A percentile compares a stretch with the other conserved stretches of the same genome.
Conservation (phyloP, 2,329 filamentous ascomycete species). For the Pseudofabraea citricarpa region DNA sequence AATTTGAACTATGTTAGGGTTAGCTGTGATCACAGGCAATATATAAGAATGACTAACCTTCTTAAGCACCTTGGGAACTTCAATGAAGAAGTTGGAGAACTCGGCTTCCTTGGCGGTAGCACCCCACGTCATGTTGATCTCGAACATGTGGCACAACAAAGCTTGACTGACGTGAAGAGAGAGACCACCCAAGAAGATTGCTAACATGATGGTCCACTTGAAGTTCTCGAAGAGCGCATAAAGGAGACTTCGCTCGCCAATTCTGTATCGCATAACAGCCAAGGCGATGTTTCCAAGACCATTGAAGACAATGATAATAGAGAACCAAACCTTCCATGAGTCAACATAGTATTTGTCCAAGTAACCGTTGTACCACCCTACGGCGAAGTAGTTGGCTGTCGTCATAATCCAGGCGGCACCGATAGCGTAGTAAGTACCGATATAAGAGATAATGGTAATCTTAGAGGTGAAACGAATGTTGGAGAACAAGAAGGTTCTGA, state of each 20-base stretch:
- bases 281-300: slow-evolving; percentile 68
- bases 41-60: slow-evolving; percentile 54
- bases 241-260: slow-evolving; percentile 57
- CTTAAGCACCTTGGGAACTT: slow-evolving; percentile 73
- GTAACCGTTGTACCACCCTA: slow-evolving; percentile 72
- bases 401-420: slow-evolving; percentile 73
- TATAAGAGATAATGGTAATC: slow-evolving; percentile 71
- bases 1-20: slow-evolving; percentile 57
- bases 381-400: slow-evolving; percentile 67
- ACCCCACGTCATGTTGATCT: slow-evolving; percentile 83
- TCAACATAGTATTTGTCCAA: slow-evolving; percentile 78
- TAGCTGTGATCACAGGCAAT: slow-evolving; percentile 19
- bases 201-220: slow-evolving; percentile 70
- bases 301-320: slow-evolving; percentile 74
- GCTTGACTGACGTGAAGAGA: slow-evolving; percentile 78
- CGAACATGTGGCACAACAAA: slow-evolving; percentile 76
- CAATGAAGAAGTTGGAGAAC: slow-evolving; percentile 79
- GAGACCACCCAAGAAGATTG: slow-evolving; percentile 78
- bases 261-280: slow-evolving; percentile 68
- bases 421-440: slow-evolving; percentile 77
- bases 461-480: slow-evolving; percentile 73
- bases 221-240: slow-evolving; percentile 58
- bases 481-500: slow-evolving; percentile 68
- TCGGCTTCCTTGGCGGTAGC: slow-evolving; percentile 79
- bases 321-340: slow-evolving; percentile 76